Conservation (phyloP, 257 asterid genomes). For the Gentiana macrophylla region DNA sequence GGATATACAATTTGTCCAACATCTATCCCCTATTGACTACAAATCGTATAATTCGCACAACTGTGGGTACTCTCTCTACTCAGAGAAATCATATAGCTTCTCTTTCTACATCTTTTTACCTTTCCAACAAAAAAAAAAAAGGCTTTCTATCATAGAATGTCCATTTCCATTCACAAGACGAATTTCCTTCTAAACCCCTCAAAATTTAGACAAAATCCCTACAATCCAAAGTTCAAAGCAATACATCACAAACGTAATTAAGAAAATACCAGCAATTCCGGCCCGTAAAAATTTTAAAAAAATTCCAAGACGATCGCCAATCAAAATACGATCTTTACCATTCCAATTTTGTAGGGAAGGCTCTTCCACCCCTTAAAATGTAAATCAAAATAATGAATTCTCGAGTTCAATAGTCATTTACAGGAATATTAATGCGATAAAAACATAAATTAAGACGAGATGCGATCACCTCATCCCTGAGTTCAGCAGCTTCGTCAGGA, state of each 20-base stretch:
- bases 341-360: neutral
- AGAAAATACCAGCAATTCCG: too few species aligned
- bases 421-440: conserved; percentile 5
- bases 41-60: neutral
- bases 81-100: neutral
- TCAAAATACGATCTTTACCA: neutral
- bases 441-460: neutral
- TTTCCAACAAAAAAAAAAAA: neutral
- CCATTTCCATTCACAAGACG: neutral
- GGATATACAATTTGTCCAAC: too few species aligned
- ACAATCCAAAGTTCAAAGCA: neutral
- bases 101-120: neutral
- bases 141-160: neutral
- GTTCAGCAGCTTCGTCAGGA: conserved; percentile 61
- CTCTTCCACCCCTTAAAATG: neutral
- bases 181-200: neutral
- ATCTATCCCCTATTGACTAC: neutral
- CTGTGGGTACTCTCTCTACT: neutral
- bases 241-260: neutral
- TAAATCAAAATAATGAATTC: neutral
- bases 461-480: conserved; percentile 76
- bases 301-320: neutral
- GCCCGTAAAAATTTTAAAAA: neutral
- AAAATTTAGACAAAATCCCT: neutral
- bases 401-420: neutral